Evolutionary conservation across 352 stramenopile species (phyloP).

Genomic region (Thalassiosira ordinaria): DNA sequence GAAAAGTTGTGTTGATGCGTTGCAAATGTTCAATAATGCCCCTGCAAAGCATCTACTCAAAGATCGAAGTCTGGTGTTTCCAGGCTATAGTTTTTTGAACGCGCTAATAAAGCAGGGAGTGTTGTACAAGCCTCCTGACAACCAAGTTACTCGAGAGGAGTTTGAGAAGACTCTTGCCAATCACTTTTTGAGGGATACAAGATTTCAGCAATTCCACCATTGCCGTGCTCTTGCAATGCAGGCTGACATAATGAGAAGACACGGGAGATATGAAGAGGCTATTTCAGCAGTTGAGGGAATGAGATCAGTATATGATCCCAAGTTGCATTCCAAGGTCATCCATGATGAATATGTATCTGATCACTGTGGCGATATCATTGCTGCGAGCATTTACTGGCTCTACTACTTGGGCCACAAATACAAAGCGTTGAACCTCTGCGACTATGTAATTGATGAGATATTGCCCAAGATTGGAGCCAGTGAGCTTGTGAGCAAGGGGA

Average conservation of each 20-base stretch:
- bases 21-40: slow-evolving; percentile 18
- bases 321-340: slow-evolving; percentile 12
- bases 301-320: slow-evolving; percentile 4
- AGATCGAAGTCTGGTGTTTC: slow-evolving; percentile 21
- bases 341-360: slow-evolving; percentile 6
- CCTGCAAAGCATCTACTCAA: slow-evolving; percentile 14
- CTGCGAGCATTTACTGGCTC: slow-evolving; percentile 6
- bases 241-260: slow-evolving; percentile 3
- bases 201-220: slow-evolving; percentile 15
- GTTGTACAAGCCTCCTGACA: neutral
- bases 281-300: slow-evolving; percentile 11
- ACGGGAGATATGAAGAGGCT: slow-evolving; percentile 4
- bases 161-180: neutral
- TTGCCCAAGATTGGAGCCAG: slow-evolving; percentile 23
- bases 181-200: slow-evolving; percentile 17
- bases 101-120: neutral
- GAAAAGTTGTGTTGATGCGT: slow-evolving; percentile 9
- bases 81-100: slow-evolving; percentile 12
- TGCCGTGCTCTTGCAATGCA: slow-evolving; percentile 16
- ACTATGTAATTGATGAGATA: slow-evolving; percentile 9
- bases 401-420: slow-evolving; percentile 11
- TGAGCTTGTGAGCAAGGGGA: no score
- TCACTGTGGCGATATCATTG: neutral
- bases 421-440: slow-evolving; percentile 10
- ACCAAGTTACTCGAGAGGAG: neutral